Conservation (phyloP, 2,329 filamentous ascomycete genomes). For the Byssothecium circinans region DNA sequence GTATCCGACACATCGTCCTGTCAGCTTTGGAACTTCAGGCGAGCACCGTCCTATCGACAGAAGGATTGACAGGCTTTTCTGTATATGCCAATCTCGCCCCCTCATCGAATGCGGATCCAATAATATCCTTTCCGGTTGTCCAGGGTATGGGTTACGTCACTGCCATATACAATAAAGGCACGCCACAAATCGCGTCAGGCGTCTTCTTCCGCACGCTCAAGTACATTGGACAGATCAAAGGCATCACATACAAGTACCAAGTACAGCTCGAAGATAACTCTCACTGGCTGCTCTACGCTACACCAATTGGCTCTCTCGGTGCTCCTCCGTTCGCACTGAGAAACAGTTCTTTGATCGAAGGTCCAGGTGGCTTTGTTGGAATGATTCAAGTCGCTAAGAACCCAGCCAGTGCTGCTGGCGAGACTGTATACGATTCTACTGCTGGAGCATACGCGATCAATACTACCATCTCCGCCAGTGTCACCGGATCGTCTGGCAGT, state of each 20-base stretch:
- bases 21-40: constrained; percentile 74
- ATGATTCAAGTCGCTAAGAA: constrained; percentile 84
- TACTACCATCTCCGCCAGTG: constrained; percentile 54
- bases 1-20: constrained; percentile 78
- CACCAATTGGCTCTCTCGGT: constrained; percentile 55
- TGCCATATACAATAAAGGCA: constrained; percentile 69
- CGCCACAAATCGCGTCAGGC: constrained; percentile 72
- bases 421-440: constrained; percentile 71
- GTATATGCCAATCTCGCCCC: constrained; percentile 69
- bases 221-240: constrained; percentile 29
- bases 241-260: constrained; percentile 74
- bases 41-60: constrained; percentile 59
- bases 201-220: constrained; percentile 72
- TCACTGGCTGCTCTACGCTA: constrained; percentile 79
- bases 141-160: constrained; percentile 92
- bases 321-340: constrained; percentile 69
- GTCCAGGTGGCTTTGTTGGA: constrained; percentile 70
- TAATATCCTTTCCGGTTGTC: constrained; percentile 76
- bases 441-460: constrained; percentile 74
- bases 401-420: constrained; percentile 55
- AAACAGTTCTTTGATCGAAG: constrained; percentile 67
- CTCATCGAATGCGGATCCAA: constrained; percentile 54
- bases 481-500: constrained; percentile 55
- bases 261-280: constrained; percentile 69
- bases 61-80: constrained; percentile 59